Percentiles rank a stretch among this genome's conserved stretches.
These are phyloP conservation scores for Petunia axillaris DNA, from an alignment of 257 asterid genomes.

Conservation along the genomic window DNA sequence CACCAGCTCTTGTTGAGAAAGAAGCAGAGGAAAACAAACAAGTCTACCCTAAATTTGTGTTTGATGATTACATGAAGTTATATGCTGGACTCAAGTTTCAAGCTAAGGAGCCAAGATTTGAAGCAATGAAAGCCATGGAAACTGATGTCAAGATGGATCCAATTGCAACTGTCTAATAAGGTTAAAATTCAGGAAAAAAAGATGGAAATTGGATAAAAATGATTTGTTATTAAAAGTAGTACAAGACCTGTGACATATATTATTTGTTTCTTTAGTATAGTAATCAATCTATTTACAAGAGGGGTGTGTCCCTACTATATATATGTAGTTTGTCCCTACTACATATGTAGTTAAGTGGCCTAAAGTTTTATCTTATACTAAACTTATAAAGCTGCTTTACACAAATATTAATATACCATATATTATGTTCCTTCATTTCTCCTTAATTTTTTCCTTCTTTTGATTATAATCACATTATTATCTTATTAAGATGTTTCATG, in stretches of 20 bases:
- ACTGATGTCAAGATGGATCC: slow-evolving; percentile 12
- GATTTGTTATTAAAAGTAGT: not conserved
- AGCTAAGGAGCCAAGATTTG: slow-evolving; percentile 43
- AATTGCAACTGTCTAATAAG: slow-evolving; percentile 21
- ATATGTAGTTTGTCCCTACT: slow-evolving; percentile 25
- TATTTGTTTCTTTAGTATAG: slow-evolving; percentile 12
- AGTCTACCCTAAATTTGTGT: slow-evolving; percentile 37
- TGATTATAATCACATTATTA: too few relatives aligned
- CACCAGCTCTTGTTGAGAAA: slow-evolving; percentile 26
- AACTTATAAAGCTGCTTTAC: not conserved
- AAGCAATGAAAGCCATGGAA: slow-evolving; percentile 35
- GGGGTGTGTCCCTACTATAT: slow-evolving; percentile 21
- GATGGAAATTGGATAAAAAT: not conserved
- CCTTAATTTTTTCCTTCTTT: too few relatives aligned
- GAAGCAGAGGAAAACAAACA: slow-evolving; percentile 26
- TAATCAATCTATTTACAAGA: slow-evolving; percentile 10
- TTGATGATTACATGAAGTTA: slow-evolving; percentile 40
- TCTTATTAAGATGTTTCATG: too few relatives aligned
- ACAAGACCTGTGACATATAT: not conserved
- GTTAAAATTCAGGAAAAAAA: not conserved
- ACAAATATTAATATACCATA: not conserved
- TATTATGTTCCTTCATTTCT: too few relatives aligned
- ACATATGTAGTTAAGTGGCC: slow-evolving; percentile 17
- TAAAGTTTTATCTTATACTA: slow-evolving; percentile 2
- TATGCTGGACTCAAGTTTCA: slow-evolving; percentile 38